Percentiles rank a stretch among this genome's conserved stretches.
Evolutionary conservation across 768 basidiomycete species (phyloP).

Genomic region (Strobilomyces confusus): DNA sequence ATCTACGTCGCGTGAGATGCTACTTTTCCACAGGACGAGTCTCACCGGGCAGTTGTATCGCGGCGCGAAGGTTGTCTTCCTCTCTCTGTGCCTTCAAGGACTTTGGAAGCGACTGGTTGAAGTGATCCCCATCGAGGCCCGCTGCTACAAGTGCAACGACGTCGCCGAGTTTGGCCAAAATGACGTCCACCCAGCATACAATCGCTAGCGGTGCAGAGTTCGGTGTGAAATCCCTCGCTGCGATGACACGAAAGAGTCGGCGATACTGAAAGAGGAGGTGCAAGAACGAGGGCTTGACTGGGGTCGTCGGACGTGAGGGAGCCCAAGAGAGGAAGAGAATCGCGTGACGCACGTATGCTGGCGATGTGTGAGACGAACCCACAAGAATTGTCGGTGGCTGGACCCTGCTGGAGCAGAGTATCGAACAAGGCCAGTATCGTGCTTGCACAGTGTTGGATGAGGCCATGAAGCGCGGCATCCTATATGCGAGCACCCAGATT

Average conservation of each 20-base stretch:
- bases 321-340: neutral
- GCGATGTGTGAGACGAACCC: slow-evolving; percentile 11
- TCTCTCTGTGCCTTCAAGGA: slow-evolving; percentile 40
- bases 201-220: slow-evolving; percentile 29
- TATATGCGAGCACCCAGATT: slow-evolving; percentile 9
- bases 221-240: slow-evolving; percentile 28
- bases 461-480: slow-evolving; percentile 33
- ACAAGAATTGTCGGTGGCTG: neutral
- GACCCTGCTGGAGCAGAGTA: slow-evolving; percentile 14
- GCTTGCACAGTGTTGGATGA: slow-evolving; percentile 33
- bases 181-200: slow-evolving; percentile 64
- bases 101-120: slow-evolving; percentile 18
- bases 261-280: slow-evolving; percentile 50
- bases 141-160: slow-evolving; percentile 30
- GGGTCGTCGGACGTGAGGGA: slow-evolving; percentile 7
- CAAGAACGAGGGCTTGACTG: slow-evolving; percentile 33
- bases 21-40: too few species aligned
- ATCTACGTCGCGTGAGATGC: too few species aligned
- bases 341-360: slow-evolving; percentile 19
- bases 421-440: slow-evolving; percentile 32
- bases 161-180: slow-evolving; percentile 52
- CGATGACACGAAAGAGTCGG: slow-evolving; percentile 43
- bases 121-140: slow-evolving; percentile 13
- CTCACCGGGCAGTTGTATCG: slow-evolving; percentile 72
- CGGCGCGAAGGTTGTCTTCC: slow-evolving; percentile 52